These are phyloP conservation scores for Leptomonas pyrrhocoris DNA, from an alignment of 208 protist species.

Conservation along the genomic window DNA sequence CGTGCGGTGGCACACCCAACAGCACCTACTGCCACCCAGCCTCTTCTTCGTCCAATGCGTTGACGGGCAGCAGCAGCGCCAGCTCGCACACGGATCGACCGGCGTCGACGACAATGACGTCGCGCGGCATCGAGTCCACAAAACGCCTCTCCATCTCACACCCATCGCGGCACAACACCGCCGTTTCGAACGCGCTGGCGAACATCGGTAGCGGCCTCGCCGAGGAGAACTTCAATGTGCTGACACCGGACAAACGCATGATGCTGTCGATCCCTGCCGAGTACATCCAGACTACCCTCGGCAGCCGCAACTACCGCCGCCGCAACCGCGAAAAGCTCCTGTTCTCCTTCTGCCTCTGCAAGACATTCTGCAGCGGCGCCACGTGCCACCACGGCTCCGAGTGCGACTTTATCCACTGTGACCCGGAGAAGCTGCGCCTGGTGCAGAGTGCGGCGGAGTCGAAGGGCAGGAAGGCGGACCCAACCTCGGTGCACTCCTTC, in stretches of 20 bases:
- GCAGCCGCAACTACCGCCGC: conserved; percentile 52
- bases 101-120: conserved; percentile 3
- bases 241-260: conserved; percentile 62
- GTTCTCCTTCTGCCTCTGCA: conserved; percentile 73
- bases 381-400: conserved; percentile 49
- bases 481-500: conserved; percentile 32
- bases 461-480: conserved; percentile 13
- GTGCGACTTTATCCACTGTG: conserved; percentile 79
- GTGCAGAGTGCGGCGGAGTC: conserved; percentile 23
- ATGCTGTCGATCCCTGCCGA: conserved; percentile 65
- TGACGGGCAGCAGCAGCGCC: conserved; percentile 19
- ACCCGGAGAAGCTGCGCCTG: conserved; percentile 40
- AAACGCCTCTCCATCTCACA: neutral
- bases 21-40: neutral
- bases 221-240: conserved; percentile 57
- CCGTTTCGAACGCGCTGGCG: conserved; percentile 18
- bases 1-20: neutral
- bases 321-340: conserved; percentile 48
- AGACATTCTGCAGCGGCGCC: conserved; percentile 41
- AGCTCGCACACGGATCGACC: conserved; percentile 6
- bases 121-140: neutral
- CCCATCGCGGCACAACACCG: conserved; percentile 15
- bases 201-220: conserved; percentile 35
- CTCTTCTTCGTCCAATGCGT: conserved; percentile 17
- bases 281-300: conserved; percentile 51